phyloP scores from a whole-genome alignment of 768 basidiomycete genomes.

The Tylopilus rubrobrunneus region DNA sequence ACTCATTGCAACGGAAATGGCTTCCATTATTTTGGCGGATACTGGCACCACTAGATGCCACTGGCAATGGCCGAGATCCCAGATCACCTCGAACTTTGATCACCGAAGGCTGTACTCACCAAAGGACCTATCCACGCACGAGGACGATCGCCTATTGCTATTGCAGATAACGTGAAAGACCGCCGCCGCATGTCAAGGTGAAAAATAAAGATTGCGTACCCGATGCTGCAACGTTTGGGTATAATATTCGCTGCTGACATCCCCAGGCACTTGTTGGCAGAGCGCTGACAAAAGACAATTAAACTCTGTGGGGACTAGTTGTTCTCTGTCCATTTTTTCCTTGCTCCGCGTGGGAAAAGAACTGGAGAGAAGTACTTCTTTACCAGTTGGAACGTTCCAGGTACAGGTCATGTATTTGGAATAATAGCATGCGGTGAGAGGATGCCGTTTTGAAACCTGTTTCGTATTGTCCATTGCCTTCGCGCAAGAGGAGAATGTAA shows the following conservation, averaged over 20 bases:
- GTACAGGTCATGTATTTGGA: neutral
- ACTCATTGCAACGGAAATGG: neutral
- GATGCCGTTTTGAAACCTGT: neutral
- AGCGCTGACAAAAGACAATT: no score
- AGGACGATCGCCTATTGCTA: no score
- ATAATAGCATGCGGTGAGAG: no score
- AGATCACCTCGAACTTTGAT: neutral
- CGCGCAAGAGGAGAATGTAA: no score
- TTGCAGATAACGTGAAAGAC: neutral
- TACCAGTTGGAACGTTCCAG: neutral
- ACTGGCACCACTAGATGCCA: neutral
- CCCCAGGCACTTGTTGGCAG: neutral
- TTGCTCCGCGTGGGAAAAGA: constrained; percentile 2
- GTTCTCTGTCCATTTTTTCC: neutral
- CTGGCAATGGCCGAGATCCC: neutral
- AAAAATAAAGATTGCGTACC: neutral
- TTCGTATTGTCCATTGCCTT: no score
- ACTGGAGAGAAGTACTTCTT: neutral
- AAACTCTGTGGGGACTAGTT: neutral
- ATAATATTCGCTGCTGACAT: no score
- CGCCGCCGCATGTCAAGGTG: neutral
- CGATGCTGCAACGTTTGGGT: neutral
- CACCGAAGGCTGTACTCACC: neutral
- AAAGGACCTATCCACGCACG: neutral
- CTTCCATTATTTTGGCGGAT: neutral